These are phyloP conservation scores for Lachancea sp. DNA, from an alignment of 805 yeast genomes.

Conservation along the genomic window DNA sequence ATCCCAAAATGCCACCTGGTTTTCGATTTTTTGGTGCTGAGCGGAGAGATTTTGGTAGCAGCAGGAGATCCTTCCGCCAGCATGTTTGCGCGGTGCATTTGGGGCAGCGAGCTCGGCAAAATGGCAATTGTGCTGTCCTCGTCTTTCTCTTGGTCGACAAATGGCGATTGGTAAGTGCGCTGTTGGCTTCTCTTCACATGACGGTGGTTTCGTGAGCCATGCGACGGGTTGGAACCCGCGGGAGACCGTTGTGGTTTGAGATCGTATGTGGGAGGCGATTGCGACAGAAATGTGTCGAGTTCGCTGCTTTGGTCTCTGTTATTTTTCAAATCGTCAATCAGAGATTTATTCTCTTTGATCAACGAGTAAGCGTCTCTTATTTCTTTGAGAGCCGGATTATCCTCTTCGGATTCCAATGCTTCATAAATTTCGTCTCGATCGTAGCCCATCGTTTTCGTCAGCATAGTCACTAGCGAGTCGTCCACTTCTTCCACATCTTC, in stretches of 20 bases:
- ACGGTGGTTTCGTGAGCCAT: conserved; percentile 6
- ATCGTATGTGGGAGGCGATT: conserved; percentile 51
- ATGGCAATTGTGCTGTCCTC: conserved; percentile 77
- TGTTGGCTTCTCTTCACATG: conserved; percentile 16
- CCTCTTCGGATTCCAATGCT: conserved; percentile 45
- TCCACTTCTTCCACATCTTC: conserved; percentile 44
- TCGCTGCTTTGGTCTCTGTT: conserved; percentile 40
- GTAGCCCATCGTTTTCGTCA: conserved; percentile 82
- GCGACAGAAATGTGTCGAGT: conserved; percentile 53
- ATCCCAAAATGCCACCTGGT: conserved; percentile 99
- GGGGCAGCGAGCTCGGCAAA: conserved; percentile 88
- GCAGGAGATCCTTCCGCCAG: conserved; percentile 50
- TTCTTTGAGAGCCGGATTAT: conserved; percentile 56
- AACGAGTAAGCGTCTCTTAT: conserved; percentile 80
- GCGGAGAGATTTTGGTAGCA: conserved; percentile 42
- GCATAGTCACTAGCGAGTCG: conserved; percentile 66
- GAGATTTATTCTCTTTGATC: conserved; percentile 69
- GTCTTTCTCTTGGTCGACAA: conserved; percentile 28
- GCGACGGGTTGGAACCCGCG: conserved; percentile 7
- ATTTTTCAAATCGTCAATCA: conserved; percentile 58
- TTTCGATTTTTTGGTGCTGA: conserved; percentile 75
- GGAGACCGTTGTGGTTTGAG: conserved; percentile 13
- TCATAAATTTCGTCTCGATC: conserved; percentile 76
- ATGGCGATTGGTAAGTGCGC: conserved; percentile 31
- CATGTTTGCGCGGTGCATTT: conserved; percentile 92